These are phyloP conservation scores for Dactylellina leptospora DNA, from an alignment of 2,329 filamentous ascomycete species.

Conservation along the genomic window DNA sequence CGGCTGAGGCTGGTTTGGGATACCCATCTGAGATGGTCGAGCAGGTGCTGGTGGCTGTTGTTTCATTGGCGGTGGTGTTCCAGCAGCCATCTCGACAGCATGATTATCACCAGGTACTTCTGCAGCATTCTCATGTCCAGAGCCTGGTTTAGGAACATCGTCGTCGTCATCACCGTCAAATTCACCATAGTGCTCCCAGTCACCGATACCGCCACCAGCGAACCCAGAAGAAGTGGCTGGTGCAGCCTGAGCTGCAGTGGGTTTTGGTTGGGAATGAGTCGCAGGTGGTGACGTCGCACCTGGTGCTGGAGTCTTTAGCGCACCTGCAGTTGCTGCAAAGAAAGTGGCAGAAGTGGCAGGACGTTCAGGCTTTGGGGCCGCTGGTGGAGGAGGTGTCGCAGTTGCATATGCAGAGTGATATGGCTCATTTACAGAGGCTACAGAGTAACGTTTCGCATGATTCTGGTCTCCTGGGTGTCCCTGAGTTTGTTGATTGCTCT, in stretches of 20 bases:
- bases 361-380: conserved; percentile 48
- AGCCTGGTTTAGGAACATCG: not conserved
- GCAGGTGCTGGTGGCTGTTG: conserved; percentile 2
- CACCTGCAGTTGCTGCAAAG: conserved; percentile 51
- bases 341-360: conserved; percentile 51
- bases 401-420: conserved; percentile 52
- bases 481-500: conserved; percentile 45
- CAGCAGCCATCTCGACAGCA: conserved; percentile 52
- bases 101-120: conserved; percentile 46
- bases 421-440: conserved; percentile 41
- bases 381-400: conserved; percentile 46
- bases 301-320: conserved; percentile 44
- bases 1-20: conserved; percentile 28
- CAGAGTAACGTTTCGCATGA: conserved; percentile 40
- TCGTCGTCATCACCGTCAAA: conserved; percentile 46
- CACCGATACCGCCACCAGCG: conserved; percentile 44
- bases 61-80: conserved; percentile 38
- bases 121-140: conserved; percentile 32
- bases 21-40: not conserved
- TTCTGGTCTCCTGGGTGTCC: conserved; percentile 26
- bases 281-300: conserved; percentile 33
- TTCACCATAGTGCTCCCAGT: conserved; percentile 51
- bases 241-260: not conserved
- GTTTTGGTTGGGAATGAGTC: conserved; percentile 33
- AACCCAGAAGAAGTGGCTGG: conserved; percentile 42